These are phyloP conservation scores for Candida xyloterini DNA, from an alignment of 805 yeast species.

Conservation along the genomic window DNA sequence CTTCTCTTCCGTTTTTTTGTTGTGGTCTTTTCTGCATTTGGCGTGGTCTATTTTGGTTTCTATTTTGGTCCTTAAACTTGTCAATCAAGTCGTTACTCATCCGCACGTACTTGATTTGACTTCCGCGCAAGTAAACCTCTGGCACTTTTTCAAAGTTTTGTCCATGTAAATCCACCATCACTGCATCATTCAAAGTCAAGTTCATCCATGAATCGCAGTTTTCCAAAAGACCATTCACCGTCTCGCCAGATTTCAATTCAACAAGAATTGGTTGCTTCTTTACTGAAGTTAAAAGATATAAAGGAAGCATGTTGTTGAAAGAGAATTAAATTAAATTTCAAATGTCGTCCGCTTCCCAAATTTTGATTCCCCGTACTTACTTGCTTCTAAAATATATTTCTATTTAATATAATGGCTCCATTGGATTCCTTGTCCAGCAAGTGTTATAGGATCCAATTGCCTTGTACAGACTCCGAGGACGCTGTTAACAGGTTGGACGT, in stretches of 20 bases:
- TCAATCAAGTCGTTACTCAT: conserved; percentile 76
- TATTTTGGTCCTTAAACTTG: conserved; percentile 63
- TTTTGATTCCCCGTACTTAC: conserved; percentile 9
- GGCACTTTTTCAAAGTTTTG: conserved; percentile 59
- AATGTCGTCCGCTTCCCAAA: conserved; percentile 3
- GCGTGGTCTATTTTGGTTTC: conserved; percentile 32
- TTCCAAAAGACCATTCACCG: conserved; percentile 76
- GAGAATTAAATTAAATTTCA: not conserved
- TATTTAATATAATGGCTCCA: conserved; percentile 46
- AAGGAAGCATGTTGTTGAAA: conserved; percentile 62
- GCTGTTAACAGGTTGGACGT: conserved; percentile 53
- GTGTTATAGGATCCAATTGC: conserved; percentile 56
- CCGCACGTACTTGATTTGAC: conserved; percentile 73
- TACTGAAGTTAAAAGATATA: conserved; percentile 85
- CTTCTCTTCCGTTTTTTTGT: conserved; percentile 24
- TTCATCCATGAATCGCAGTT: conserved; percentile 97
- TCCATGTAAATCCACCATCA: conserved; percentile 61
- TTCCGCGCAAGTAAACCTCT: conserved; percentile 82
- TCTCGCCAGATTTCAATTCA: conserved; percentile 89
- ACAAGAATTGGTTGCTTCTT: conserved; percentile 84
- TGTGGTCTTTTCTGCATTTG: conserved; percentile 23
- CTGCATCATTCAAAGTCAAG: conserved; percentile 73
- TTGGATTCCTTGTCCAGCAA: conserved; percentile 61
- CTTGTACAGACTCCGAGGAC: conserved; percentile 47
- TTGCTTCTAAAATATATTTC: not conserved